Evolutionary conservation across 768 basidiomycete genomes (phyloP).

Genomic region (Pilatotrama ljubarskyi): DNA sequence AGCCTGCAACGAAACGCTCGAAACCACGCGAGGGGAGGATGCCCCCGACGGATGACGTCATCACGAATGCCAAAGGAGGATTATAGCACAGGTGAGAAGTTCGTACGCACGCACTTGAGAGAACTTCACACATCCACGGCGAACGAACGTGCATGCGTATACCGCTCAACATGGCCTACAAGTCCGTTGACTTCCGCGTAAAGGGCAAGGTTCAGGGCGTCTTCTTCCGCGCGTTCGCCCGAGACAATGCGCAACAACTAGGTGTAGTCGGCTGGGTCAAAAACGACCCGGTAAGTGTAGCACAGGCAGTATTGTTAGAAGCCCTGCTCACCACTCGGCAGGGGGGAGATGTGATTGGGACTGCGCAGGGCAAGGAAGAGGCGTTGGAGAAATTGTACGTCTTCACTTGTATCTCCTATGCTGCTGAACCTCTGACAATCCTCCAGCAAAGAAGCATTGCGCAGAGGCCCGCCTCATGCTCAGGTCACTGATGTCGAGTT

Average conservation of each 20-base stretch:
- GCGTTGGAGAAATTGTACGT: constrained; percentile 24
- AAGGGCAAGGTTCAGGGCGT: constrained; percentile 27
- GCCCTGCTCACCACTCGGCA: background rate
- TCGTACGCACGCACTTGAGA: background rate
- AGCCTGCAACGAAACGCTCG: too few species aligned
- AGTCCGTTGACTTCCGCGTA: constrained; percentile 20
- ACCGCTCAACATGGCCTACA: constrained; percentile 10
- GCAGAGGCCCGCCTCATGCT: constrained; percentile 18
- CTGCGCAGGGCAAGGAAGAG: constrained; percentile 18
- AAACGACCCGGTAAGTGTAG: constrained; percentile 21
- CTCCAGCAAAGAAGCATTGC: constrained; percentile 20
- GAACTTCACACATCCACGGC: background rate
- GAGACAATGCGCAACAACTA: constrained; percentile 19
- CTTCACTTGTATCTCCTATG: too few species aligned
- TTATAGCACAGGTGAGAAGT: background rate
- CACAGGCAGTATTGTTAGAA: background rate
- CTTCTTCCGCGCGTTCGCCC: constrained; percentile 23
- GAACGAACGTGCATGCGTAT: background rate
- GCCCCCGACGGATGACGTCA: background rate
- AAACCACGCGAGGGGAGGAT: too few species aligned
- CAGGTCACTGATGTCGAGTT: constrained; percentile 19
- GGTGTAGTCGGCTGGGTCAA: constrained; percentile 26
- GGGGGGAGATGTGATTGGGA: constrained; percentile 24
- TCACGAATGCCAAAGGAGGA: background rate
- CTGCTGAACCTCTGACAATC: background rate